phyloP scores from a whole-genome alignment of 2,329 filamentous ascomycete genomes.

The Hysterium pulicare region DNA sequence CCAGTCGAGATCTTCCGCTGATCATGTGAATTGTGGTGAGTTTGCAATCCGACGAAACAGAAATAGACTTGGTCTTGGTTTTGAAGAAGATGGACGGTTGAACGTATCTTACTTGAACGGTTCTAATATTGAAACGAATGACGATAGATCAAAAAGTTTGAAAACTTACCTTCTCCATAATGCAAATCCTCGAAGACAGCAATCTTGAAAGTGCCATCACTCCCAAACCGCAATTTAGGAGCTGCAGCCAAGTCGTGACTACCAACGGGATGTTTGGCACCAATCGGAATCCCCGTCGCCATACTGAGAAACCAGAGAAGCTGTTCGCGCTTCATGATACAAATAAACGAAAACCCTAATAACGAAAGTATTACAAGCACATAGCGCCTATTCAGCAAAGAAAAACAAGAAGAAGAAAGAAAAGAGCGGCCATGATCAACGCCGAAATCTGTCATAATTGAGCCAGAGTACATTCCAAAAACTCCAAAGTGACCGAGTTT shows the following conservation, averaged over 20 bases:
- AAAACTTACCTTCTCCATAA: conserved; percentile 61
- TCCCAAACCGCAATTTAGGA: neutral
- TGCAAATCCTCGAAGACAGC: conserved; percentile 68
- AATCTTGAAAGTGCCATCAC: conserved; percentile 45
- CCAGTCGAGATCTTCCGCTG: conserved; percentile 43
- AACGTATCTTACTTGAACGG: too few relatives aligned
- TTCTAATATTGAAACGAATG: conserved; percentile 28
- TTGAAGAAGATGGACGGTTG: neutral
- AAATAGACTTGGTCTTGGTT: too few relatives aligned
- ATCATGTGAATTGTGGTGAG: neutral
- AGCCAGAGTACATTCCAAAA: too few relatives aligned
- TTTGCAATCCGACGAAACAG: neutral
- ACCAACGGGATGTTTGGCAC: neutral
- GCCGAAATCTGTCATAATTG: too few relatives aligned
- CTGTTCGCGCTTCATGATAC: neutral
- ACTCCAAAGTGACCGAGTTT: too few relatives aligned
- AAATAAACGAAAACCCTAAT: neutral
- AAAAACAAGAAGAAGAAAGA: conserved; percentile 1
- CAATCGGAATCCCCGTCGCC: neutral
- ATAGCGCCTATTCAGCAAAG: neutral
- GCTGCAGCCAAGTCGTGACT: neutral
- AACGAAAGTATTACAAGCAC: neutral
- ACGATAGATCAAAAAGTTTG: conserved; percentile 3
- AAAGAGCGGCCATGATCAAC: conserved; percentile 1
- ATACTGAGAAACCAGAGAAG: neutral